These are phyloP conservation scores for Candida pseudocylindracea DNA, from an alignment of 1,139 yeast species.

Conservation along the genomic window DNA sequence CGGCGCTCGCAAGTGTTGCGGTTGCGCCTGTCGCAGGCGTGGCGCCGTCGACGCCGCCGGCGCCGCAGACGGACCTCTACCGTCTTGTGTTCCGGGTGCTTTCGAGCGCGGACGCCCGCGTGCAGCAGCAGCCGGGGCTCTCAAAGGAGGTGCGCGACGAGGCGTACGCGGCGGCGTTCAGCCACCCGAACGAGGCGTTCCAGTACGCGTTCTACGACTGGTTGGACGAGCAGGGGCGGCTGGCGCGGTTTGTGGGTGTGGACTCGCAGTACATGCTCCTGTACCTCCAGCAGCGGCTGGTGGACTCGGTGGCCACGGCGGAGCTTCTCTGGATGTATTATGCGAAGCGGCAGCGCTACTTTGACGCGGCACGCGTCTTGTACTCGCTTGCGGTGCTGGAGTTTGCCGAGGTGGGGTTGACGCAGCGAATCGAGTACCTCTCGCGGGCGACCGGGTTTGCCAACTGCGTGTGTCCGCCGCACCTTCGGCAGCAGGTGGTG, in stretches of 20 bases:
- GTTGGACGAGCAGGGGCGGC: slow-evolving; percentile 61
- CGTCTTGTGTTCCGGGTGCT: slow-evolving; percentile 54
- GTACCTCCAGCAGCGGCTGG: slow-evolving; percentile 56
- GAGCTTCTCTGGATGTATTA: slow-evolving; percentile 77
- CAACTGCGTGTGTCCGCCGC: slow-evolving; percentile 65
- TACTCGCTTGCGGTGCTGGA: slow-evolving; percentile 55
- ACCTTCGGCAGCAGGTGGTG: slow-evolving; percentile 52
- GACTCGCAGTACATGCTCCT: slow-evolving; percentile 65
- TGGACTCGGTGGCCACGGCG: slow-evolving; percentile 47
- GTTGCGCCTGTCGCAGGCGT: too few relatives aligned
- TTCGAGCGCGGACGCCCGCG: slow-evolving; percentile 43
- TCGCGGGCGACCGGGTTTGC: slow-evolving; percentile 91
- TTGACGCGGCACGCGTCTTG: slow-evolving; percentile 66
- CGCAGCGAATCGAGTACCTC: slow-evolving; percentile 65
- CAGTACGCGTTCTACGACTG: slow-evolving; percentile 87
- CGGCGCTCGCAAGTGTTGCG: too few relatives aligned
- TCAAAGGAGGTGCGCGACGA: slow-evolving; percentile 36
- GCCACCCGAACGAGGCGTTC: slow-evolving; percentile 57
- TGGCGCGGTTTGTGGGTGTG: slow-evolving; percentile 56
- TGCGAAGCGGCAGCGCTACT: slow-evolving; percentile 61
- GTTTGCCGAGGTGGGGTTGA: slow-evolving; percentile 34
- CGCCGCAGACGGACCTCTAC: slow-evolving; percentile 22
- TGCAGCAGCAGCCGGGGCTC: slow-evolving; percentile 3
- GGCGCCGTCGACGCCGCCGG: background rate
- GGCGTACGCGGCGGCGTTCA: slow-evolving; percentile 55